phyloP scores from a whole-genome alignment of 768 basidiomycete species.

The Clitopilus hobsonii region DNA sequence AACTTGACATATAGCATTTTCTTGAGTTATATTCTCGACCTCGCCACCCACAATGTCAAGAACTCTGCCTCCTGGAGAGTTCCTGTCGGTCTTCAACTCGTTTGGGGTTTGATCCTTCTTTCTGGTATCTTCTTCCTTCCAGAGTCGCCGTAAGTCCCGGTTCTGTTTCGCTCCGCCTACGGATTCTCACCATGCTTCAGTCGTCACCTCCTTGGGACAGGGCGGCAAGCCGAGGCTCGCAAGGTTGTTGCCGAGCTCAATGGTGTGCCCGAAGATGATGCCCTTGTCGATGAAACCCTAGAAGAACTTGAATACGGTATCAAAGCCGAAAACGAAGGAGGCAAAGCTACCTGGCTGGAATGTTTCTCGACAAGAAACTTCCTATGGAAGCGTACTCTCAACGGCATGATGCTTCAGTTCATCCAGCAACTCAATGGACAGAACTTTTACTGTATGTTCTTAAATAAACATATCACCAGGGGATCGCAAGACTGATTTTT shows the following conservation, averaged over 20 bases:
- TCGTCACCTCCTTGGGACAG: slow-evolving; percentile 64
- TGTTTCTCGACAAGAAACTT: slow-evolving; percentile 68
- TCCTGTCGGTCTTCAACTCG: slow-evolving; percentile 70
- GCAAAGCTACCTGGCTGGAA: slow-evolving; percentile 74
- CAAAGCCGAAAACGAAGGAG: slow-evolving; percentile 71
- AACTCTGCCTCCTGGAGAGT: slow-evolving; percentile 69
- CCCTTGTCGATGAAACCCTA: slow-evolving; percentile 52
- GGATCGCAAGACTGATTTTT: slow-evolving; percentile 1
- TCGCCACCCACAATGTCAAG: slow-evolving; percentile 52
- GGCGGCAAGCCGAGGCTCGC: slow-evolving; percentile 49
- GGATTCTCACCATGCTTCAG: slow-evolving; percentile 22
- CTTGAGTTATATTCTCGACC: slow-evolving; percentile 66
- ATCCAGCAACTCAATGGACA: slow-evolving; percentile 80
- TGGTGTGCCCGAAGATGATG: slow-evolving; percentile 52
- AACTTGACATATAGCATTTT: slow-evolving; percentile 46
- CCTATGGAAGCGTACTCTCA: slow-evolving; percentile 69
- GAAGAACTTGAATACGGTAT: slow-evolving; percentile 66
- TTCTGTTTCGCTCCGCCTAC: background rate
- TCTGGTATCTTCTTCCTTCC: slow-evolving; percentile 73
- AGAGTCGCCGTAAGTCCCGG: slow-evolving; percentile 61
- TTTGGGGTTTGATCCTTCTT: slow-evolving; percentile 63
- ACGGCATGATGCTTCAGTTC: slow-evolving; percentile 83
- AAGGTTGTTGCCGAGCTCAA: slow-evolving; percentile 64
- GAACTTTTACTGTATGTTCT: slow-evolving; percentile 66
- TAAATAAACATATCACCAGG: background rate